Conservation (phyloP, 2,329 filamentous ascomycete species). For the Colletotrichum sp. region DNA sequence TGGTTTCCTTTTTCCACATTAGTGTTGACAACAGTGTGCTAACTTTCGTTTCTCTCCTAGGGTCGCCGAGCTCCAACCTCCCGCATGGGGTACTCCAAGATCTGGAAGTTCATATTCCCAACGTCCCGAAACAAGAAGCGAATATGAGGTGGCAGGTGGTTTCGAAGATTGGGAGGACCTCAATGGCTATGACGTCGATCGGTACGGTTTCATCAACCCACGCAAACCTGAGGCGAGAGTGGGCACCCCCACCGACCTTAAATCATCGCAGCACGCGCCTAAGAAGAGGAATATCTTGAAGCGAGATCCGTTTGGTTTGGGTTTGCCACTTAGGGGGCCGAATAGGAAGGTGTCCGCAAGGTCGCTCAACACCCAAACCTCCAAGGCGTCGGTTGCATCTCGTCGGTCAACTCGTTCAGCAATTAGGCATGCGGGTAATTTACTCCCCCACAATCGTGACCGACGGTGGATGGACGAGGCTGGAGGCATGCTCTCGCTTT, state of each 20-base stretch:
- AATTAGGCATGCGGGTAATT: constrained; percentile 63
- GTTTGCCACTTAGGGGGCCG: constrained; percentile 42
- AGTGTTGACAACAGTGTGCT: constrained; percentile 29
- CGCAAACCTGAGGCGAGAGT: constrained; percentile 46
- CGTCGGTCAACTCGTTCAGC: constrained; percentile 59
- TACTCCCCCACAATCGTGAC: constrained; percentile 66
- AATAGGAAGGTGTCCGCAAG: constrained; percentile 62
- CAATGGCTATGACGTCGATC: constrained; percentile 65
- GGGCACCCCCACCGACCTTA: constrained; percentile 45
- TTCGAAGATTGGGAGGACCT: constrained; percentile 74
- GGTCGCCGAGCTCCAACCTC: constrained; percentile 33
- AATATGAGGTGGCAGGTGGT: constrained; percentile 60
- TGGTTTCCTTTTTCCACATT: constrained; percentile 54
- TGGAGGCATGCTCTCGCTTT: constrained; percentile 68
- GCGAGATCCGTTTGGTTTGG: constrained; percentile 41
- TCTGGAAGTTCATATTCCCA: constrained; percentile 51
- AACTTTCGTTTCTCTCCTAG: constrained; percentile 29
- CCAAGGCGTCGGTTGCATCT: constrained; percentile 55
- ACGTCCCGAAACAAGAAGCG: constrained; percentile 46
- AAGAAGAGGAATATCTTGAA: constrained; percentile 52
- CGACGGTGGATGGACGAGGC: constrained; percentile 68
- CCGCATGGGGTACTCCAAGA: constrained; percentile 39
- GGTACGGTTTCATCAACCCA: constrained; percentile 70
- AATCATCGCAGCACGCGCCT: constrained; percentile 48
- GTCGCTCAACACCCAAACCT: constrained; percentile 63